phyloP scores from a whole-genome alignment of 140 eudicot species.

The Anethum foeniculum region DNA sequence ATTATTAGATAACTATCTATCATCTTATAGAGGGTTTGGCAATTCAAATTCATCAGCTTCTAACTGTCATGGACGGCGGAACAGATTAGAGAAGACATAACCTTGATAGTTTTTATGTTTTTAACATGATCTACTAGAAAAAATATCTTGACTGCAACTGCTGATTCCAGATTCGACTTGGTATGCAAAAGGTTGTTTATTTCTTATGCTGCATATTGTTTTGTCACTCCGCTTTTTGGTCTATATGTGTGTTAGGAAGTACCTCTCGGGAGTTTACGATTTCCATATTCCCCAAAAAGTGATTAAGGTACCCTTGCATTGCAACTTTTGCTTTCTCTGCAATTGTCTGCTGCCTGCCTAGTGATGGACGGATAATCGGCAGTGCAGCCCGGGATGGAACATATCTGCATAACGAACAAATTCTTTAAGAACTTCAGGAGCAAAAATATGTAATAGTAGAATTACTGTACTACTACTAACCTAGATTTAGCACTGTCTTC shows the following conservation, averaged over 20 bases:
- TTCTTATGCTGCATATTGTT: neutral
- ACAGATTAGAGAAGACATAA: neutral
- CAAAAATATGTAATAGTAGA: neutral
- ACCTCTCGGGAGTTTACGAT: constrained; percentile 91
- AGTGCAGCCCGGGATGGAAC: constrained; percentile 90
- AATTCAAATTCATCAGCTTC: neutral
- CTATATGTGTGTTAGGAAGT: neutral
- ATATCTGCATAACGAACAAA: constrained; percentile 38
- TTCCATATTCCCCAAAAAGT: constrained; percentile 80
- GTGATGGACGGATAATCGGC: constrained; percentile 68
- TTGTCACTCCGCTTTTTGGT: neutral
- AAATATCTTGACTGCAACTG: neutral
- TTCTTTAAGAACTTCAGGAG: neutral
- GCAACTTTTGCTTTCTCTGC: constrained; percentile 79
- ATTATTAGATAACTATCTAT: neutral
- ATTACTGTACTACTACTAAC: constrained; percentile 29
- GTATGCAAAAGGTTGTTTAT: neutral
- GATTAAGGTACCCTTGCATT: constrained; percentile 94
- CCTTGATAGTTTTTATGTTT: neutral
- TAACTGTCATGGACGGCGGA: neutral
- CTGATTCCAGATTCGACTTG: neutral
- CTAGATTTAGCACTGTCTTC: constrained; percentile 55
- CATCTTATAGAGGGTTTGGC: neutral
- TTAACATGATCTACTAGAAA: neutral
- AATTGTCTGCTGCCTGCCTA: constrained; percentile 52